Evolutionary conservation across 73 alveolate species (phyloP).

Genomic region (Paramecium bursaria): DNA sequence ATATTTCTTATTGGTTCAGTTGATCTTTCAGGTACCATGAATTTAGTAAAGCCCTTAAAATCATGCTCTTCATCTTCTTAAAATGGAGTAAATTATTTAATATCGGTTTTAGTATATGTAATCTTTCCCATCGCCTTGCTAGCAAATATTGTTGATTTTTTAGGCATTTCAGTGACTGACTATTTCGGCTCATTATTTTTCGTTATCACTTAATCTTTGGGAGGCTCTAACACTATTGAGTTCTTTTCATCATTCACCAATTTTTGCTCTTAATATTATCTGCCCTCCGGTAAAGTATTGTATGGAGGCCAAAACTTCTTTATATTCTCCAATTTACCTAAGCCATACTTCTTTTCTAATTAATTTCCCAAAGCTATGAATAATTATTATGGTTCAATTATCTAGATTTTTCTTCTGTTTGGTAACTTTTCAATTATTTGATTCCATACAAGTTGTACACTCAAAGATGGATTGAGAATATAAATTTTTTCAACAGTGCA

Average conservation of each 20-base stretch:
- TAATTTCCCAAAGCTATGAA: conserved; percentile 13
- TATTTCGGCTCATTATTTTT: not conserved
- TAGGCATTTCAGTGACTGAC: not conserved
- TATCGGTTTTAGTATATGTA: not conserved
- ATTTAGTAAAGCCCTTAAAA: conserved; percentile 39
- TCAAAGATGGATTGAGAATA: conserved; percentile 28
- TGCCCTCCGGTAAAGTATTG: conserved; percentile 47
- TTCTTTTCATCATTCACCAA: too few relatives aligned
- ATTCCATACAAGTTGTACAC: conserved; percentile 28
- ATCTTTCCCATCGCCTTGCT: not conserved
- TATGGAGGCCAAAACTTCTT: conserved; percentile 38
- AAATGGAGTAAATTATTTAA: not conserved
- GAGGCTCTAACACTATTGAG: too few relatives aligned
- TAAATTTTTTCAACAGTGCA: conserved; percentile 56
- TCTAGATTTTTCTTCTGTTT: conserved; percentile 9
- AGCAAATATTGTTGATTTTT: not conserved
- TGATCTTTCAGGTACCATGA: not conserved
- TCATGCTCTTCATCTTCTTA: not conserved
- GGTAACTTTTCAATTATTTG: not conserved
- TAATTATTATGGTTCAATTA: conserved; percentile 10
- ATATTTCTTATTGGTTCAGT: conserved; percentile 32
- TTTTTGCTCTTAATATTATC: conserved; percentile 30
- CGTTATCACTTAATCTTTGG: not conserved
- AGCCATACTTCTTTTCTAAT: conserved; percentile 54
- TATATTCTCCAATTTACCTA: conserved; percentile 34